phyloP scores from a whole-genome alignment of 2,329 filamentous ascomycete species.

The Aspergillus tanneri region DNA sequence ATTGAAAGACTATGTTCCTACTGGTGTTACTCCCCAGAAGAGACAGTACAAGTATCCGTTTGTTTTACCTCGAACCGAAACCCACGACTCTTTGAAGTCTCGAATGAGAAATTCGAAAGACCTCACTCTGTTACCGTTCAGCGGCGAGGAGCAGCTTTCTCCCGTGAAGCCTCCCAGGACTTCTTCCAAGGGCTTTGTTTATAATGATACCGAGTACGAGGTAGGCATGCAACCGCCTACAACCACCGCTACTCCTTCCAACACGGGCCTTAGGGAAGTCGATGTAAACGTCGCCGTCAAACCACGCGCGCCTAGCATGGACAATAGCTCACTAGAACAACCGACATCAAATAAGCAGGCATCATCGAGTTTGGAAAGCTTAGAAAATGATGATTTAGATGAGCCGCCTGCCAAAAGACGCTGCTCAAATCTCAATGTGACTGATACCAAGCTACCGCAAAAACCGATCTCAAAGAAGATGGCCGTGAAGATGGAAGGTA shows the following conservation, averaged over 20 bases:
- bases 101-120: conserved; percentile 47
- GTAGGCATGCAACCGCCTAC: conserved; percentile 34
- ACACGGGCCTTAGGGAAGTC: conserved; percentile 52
- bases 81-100: conserved; percentile 58
- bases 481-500: conserved; percentile 44
- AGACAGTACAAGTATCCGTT: conserved; percentile 77
- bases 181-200: conserved; percentile 53
- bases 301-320: conserved; percentile 26
- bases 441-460: conserved; percentile 45
- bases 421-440: conserved; percentile 27
- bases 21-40: conserved; percentile 83
- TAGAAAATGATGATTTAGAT: conserved; percentile 25
- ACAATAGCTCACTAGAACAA: conserved; percentile 15
- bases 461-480: conserved; percentile 41
- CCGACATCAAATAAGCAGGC: neutral
- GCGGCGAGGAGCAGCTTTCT: conserved; percentile 27
- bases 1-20: conserved; percentile 78
- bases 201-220: conserved; percentile 49
- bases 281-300: conserved; percentile 49
- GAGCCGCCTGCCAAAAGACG: conserved; percentile 29
- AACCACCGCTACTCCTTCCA: conserved; percentile 34
- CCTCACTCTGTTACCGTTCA: conserved; percentile 32
- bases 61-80: conserved; percentile 71
- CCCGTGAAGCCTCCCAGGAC: conserved; percentile 27
- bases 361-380: conserved; percentile 13